Evolutionary conservation across 1,284 basidiomycete species (phyloP).

Genomic region (Ceratobasidium sp.): DNA sequence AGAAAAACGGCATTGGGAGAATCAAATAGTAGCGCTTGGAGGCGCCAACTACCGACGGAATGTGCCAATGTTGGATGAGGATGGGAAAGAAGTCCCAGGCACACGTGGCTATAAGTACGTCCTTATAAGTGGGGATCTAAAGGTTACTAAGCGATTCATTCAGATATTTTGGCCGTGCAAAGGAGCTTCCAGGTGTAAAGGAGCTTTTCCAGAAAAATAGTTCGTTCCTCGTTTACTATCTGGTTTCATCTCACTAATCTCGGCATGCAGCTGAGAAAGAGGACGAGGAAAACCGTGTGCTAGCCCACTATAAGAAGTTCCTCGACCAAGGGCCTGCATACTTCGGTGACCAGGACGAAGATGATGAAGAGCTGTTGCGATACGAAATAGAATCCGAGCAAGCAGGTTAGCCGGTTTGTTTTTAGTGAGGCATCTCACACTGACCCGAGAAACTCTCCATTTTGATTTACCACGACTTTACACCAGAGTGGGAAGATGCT

Average conservation of each 20-base stretch:
- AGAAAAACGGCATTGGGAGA: conserved; percentile 97
- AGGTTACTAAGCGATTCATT: not conserved
- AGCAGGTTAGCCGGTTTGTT: conserved; percentile 63
- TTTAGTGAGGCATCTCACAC: conserved; percentile 30
- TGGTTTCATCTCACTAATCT: conserved; percentile 3
- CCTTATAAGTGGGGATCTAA: not conserved
- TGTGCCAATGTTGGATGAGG: conserved; percentile 88
- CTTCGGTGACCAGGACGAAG: conserved; percentile 90
- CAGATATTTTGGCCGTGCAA: conserved; percentile 96
- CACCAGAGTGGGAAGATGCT: conserved; percentile 73
- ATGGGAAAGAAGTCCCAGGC: conserved; percentile 92
- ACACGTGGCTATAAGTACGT: conserved; percentile 97
- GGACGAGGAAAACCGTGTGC: conserved; percentile 79
- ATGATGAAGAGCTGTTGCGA: conserved; percentile 69
- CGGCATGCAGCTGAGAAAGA: conserved; percentile 55
- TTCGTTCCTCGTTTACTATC: conserved; percentile 50
- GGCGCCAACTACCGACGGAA: conserved; percentile 96
- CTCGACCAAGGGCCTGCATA: conserved; percentile 85
- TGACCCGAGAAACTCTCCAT: conserved; percentile 1
- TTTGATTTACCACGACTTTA: conserved; percentile 20
- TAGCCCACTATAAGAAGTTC: conserved; percentile 86
- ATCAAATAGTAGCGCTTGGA: conserved; percentile 91
- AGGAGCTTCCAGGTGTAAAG: conserved; percentile 92
- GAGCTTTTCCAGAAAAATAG: conserved; percentile 88
- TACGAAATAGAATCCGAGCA: conserved; percentile 76